A percentile compares a stretch with the other conserved stretches of the same genome.
These are phyloP conservation scores for Aspergillus sp. DNA, from an alignment of 2,329 filamentous ascomycete species.

Conservation along the genomic window DNA sequence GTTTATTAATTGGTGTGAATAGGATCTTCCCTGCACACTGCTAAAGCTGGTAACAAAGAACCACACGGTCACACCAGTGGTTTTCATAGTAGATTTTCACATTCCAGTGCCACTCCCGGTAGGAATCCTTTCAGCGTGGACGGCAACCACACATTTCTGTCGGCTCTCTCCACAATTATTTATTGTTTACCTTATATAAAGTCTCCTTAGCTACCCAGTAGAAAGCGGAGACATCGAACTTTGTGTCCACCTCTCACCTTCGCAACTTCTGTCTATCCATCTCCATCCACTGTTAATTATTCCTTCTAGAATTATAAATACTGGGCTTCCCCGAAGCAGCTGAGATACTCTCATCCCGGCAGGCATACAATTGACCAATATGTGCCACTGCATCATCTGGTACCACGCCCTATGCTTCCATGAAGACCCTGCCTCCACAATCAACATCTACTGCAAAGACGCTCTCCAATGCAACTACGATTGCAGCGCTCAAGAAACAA, in stretches of 20 bases:
- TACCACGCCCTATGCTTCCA: constrained; percentile 26
- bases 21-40: not conserved
- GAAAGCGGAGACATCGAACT: not conserved
- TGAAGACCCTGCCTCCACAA: constrained; percentile 5
- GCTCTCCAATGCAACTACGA: constrained; percentile 16
- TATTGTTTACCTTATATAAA: not conserved
- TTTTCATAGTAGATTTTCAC: not conserved
- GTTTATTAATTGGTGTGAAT: not conserved
- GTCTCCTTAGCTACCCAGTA: not conserved
- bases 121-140: not conserved
- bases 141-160: constrained; percentile 4
- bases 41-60: not conserved
- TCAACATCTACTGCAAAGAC: constrained; percentile 18
- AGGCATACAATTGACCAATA: constrained; percentile 1
- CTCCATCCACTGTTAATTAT: not conserved
- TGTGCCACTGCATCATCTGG: constrained; percentile 28
- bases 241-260: not conserved
- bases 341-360: not conserved
- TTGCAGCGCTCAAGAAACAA: constrained; percentile 11
- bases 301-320: not conserved
- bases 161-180: not conserved
- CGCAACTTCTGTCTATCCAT: not conserved
- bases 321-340: not conserved
- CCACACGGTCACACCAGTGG: not conserved
- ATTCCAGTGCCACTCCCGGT: not conserved